Base-by-base conservation (phyloP, 2,329 filamentous ascomycete species). In the Trichophyton equinum region DNA sequence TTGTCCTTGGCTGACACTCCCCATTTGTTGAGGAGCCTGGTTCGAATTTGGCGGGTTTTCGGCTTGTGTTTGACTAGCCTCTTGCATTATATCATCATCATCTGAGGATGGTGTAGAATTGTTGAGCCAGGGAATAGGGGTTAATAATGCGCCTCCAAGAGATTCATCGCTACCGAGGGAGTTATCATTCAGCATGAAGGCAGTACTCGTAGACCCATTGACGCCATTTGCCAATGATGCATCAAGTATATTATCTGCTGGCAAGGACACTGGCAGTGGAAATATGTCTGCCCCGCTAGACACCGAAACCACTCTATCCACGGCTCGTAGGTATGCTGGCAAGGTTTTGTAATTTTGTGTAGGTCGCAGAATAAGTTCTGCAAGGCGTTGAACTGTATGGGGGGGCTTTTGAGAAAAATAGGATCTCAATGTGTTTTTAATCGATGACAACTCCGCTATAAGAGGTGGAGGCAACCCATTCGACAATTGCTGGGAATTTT, bases 281-380 rank as follows among this genome's bases (percentile, higher is more conserved):
- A 96, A 99, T 61, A 85, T 79, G 65, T 88, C 85, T 20, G 85
- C 83, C 27, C 85, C 82, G 42, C 89, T 96, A 9, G 91, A 95
- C 61, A 99, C 94, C 61, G 88, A 90, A 25, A 96, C 85, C 22
- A 96, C 87, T 61, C 94, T 86, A 71, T 97, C 90, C 57, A 97
- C 82, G 2, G 94, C 94, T 67, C 94, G 88, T 9, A 99, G 83
- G 72, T 94, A 99, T 9, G 91, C 82, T 0, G 89, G 84, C 2
- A 97, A 81, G 59, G 85, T 87, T 63, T 82, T 84, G 77, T 97
- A 96, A 74, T 96, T 88, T 60, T 81, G 80, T 63, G 79, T 86
- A 0, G 94, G 94, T 27, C 80, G 75, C 40, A 95, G 79, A 3
- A 96, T 78, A 33, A 97, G 85, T 77, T 99, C 94, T 22, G 91